Percentiles rank a stretch among this genome's conserved stretches.
Conservation (phyloP, 2,329 filamentous ascomycete species). For the Sarocladium kiliense region DNA sequence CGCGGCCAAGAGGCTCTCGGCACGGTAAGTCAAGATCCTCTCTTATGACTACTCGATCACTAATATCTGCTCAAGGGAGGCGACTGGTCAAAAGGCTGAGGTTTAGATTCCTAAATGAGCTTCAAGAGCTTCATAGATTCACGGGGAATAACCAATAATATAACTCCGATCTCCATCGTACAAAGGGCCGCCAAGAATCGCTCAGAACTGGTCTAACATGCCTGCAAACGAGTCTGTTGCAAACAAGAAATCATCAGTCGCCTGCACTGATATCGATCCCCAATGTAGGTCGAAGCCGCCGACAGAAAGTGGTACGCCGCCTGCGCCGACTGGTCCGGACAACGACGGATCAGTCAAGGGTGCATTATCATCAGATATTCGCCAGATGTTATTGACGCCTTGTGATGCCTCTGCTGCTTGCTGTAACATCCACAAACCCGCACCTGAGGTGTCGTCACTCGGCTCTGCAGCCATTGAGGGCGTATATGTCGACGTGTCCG, state of each 20-base stretch:
- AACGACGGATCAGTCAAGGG: background rate
- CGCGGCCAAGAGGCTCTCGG: background rate
- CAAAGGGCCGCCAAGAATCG: background rate
- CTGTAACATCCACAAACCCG: background rate
- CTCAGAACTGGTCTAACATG: constrained; percentile 3
- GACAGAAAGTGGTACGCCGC: background rate
- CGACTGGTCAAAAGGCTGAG: background rate
- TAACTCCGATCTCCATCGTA: background rate
- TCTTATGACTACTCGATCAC: background rate
- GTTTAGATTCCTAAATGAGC: background rate
- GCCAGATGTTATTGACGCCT: background rate
- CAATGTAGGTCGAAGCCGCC: background rate
- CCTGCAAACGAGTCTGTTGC: background rate
- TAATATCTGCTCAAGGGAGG: background rate
- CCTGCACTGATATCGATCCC: background rate
- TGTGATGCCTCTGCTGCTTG: constrained; percentile 1
- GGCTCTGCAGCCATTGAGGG: background rate
- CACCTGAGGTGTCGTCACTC: background rate
- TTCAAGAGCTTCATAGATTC: background rate
- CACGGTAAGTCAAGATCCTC: background rate
- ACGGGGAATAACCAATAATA: background rate
- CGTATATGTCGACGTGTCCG: background rate
- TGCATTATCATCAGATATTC: background rate
- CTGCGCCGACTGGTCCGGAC: background rate
- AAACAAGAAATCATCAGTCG: constrained; percentile 1